These are phyloP conservation scores for Cryptococcus sp. DNA, from an alignment of 1,284 basidiomycete genomes.

Conservation along the genomic window DNA sequence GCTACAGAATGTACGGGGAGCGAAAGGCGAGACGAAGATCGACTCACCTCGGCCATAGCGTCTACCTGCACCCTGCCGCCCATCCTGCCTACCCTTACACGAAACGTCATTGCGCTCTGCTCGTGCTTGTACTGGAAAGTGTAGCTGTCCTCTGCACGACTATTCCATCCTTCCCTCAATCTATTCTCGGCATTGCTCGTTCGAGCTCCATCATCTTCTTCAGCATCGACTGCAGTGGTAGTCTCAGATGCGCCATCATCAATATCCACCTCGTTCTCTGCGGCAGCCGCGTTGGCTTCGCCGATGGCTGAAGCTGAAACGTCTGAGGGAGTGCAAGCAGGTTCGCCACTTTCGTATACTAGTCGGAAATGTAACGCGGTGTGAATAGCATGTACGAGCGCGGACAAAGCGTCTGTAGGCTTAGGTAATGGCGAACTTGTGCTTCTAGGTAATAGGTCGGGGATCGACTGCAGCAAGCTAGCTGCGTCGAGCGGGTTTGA, in stretches of 20 bases:
- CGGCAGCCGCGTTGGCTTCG: not conserved
- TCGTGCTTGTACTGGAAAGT: slow-evolving; percentile 53
- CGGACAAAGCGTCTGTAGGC: slow-evolving; percentile 50
- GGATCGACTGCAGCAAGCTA: slow-evolving; percentile 27
- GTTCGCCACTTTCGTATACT: slow-evolving; percentile 7
- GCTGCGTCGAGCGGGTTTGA: slow-evolving; percentile 32
- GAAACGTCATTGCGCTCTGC: slow-evolving; percentile 52
- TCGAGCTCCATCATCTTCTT: slow-evolving; percentile 16
- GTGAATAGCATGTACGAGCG: slow-evolving; percentile 54
- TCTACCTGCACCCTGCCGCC: slow-evolving; percentile 53
- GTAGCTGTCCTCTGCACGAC: slow-evolving; percentile 47
- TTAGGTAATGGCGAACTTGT: slow-evolving; percentile 40
- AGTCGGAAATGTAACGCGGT: slow-evolving; percentile 52
- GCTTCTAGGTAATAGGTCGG: slow-evolving; percentile 30
- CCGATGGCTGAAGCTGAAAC: not conserved
- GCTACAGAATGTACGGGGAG: not conserved
- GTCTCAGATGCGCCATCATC: slow-evolving; percentile 47
- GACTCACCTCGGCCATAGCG: slow-evolving; percentile 54
- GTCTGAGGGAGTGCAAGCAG: not conserved
- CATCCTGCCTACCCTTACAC: slow-evolving; percentile 52
- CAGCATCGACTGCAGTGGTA: slow-evolving; percentile 45
- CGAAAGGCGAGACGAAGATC: not conserved
- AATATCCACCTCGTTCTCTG: slow-evolving; percentile 14
- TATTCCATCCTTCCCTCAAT: slow-evolving; percentile 37
- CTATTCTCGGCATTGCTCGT: not conserved